A percentile compares a stretch with the other conserved stretches of the same genome.
Evolutionary conservation across 108 stramenopile genomes (phyloP).

Genomic region (Seminavis robusta): DNA sequence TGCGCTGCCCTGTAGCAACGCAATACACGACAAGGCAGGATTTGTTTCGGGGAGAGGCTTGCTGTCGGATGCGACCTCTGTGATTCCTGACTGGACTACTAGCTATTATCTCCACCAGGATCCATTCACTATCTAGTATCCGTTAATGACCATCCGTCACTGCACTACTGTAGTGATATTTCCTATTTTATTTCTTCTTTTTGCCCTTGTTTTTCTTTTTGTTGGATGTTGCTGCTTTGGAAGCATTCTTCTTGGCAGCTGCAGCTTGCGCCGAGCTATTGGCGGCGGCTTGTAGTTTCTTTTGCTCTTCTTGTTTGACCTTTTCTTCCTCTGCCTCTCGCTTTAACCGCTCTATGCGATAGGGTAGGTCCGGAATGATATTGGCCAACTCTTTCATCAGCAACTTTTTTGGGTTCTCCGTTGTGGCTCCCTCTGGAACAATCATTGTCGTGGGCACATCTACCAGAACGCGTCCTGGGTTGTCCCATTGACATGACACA

Average conservation of each 20-base stretch:
- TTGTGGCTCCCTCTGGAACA: not conserved
- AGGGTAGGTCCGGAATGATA: constrained; percentile 46
- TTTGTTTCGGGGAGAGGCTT: no score
- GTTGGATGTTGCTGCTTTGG: constrained; percentile 20
- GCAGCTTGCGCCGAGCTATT: constrained; percentile 5
- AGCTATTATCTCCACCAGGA: no score
- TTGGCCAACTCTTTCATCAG: constrained; percentile 47
- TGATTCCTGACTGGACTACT: no score
- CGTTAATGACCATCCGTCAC: no score
- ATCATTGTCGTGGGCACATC: constrained; percentile 9
- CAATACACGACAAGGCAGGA: no score
- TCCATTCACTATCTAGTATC: no score
- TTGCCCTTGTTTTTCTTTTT: constrained; percentile 34
- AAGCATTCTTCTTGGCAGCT: constrained; percentile 2
- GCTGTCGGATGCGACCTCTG: no score
- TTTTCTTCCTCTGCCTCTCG: constrained; percentile 10
- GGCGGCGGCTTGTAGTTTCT: constrained; percentile 7
- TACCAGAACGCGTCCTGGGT: constrained; percentile 64
- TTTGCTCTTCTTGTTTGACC: constrained; percentile 10
- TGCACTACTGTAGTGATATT: no score
- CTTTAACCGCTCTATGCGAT: constrained; percentile 27
- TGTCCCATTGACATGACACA: constrained; percentile 67
- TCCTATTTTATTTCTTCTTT: constrained; percentile 21
- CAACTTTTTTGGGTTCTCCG: constrained; percentile 30
- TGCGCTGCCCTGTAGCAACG: no score